A percentile compares a stretch with the other conserved stretches of the same genome.
Conservation (phyloP, 2,329 filamentous ascomycete species). For the Diaporthe nobilis region DNA sequence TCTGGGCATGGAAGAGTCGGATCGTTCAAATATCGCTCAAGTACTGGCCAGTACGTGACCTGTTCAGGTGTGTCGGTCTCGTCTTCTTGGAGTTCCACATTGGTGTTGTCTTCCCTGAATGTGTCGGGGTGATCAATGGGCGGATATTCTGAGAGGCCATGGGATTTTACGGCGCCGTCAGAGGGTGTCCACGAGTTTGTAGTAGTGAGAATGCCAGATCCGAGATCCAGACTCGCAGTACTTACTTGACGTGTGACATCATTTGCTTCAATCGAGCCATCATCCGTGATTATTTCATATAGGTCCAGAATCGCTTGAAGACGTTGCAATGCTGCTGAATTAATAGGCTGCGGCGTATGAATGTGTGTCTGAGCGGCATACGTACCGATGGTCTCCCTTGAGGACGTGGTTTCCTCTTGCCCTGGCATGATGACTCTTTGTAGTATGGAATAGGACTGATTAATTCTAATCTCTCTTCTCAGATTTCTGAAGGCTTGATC, state of each 20-base stretch:
- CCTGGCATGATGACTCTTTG: not conserved
- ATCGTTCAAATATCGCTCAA: not conserved
- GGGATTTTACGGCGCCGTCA: not conserved
- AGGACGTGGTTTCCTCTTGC: not conserved
- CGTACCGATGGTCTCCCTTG: not conserved
- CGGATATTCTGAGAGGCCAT: not conserved
- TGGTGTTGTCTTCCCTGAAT: no score
- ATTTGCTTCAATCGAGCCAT: not conserved
- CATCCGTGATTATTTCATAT: no score
- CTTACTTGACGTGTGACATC: not conserved
- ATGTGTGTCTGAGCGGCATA: not conserved
- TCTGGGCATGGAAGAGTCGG: not conserved
- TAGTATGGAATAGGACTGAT: not conserved
- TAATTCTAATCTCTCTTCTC: fast-evolving
- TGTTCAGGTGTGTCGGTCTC: not conserved
- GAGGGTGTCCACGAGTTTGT: no score
- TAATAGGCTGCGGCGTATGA: not conserved
- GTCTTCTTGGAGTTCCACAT: not conserved
- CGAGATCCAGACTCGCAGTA: not conserved
- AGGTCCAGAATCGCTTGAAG: not conserved
- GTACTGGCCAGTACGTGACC: not conserved
- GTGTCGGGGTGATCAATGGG: fast-evolving
- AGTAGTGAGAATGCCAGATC: not conserved
- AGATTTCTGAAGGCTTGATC: no score
- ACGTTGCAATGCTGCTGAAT: not conserved